Conservation (phyloP, 1,139 yeast species). For the Taphrina sp. region DNA sequence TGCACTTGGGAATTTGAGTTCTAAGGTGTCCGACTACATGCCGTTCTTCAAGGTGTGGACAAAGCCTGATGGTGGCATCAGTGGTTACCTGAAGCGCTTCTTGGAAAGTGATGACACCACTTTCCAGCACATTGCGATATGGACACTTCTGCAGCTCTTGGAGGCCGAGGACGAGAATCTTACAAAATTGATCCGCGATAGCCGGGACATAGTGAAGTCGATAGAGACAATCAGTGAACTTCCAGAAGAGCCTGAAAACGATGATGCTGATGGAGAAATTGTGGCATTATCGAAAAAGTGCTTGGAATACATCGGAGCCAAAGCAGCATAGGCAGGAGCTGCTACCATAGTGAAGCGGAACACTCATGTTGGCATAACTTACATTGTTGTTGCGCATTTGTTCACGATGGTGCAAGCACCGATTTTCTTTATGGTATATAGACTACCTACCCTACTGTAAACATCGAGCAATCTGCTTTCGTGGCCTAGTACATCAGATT, state of each 20-base stretch:
- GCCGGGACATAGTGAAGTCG: conserved; percentile 44
- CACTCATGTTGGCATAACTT: too few relatives aligned
- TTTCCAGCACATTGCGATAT: conserved; percentile 93
- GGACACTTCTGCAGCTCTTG: conserved; percentile 91
- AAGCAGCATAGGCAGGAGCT: too few relatives aligned
- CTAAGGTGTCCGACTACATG: conserved; percentile 78
- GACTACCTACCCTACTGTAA: too few relatives aligned
- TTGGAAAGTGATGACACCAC: conserved; percentile 87
- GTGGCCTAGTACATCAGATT: too few relatives aligned
- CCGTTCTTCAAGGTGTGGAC: conserved; percentile 79
- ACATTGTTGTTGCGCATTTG: too few relatives aligned
- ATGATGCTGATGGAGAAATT: conserved; percentile 33
- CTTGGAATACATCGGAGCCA: conserved; percentile 14
- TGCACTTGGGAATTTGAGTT: conserved; percentile 91
- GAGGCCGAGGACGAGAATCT: conserved; percentile 80
- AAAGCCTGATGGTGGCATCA: conserved; percentile 78
- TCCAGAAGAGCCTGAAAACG: conserved; percentile 32
- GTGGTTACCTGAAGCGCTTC: conserved; percentile 77
- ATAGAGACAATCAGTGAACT: conserved; percentile 43
- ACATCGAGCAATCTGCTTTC: too few relatives aligned
- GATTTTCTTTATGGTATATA: too few relatives aligned
- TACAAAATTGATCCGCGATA: conserved; percentile 42
- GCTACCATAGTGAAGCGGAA: too few relatives aligned
- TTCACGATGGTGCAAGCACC: too few relatives aligned
- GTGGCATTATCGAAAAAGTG: conserved; percentile 23